A percentile compares a stretch with the other conserved stretches of the same genome.
phyloP scores from a whole-genome alignment of 129 eudicot genomes.

The Lactuca saligna region DNA sequence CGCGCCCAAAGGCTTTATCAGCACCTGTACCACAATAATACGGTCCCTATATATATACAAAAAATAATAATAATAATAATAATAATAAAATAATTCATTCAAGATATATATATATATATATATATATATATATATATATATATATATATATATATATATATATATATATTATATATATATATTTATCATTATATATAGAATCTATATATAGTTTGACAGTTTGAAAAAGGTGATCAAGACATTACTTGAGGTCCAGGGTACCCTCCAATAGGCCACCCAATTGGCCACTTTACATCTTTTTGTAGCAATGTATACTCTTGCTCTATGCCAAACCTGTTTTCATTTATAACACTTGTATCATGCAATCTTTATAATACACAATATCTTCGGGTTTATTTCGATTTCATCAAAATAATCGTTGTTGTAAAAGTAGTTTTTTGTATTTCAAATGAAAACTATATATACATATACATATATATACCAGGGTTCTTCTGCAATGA shows the following conservation, averaged over 20 bases:
- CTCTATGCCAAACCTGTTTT: constrained; percentile 74
- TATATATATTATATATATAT: too few species aligned
- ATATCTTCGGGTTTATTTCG: background rate
- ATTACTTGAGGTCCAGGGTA: constrained; percentile 69
- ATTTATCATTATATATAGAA: background rate
- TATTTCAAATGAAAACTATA: background rate
- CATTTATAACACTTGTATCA: background rate
- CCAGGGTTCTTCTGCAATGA: constrained; percentile 73
- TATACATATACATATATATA: constrained; percentile 27
- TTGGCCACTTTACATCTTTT: constrained; percentile 71
- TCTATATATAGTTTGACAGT: background rate
- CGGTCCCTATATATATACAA: constrained; percentile 51
- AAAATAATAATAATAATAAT: too few species aligned
- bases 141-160: background rate
- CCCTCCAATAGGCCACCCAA: constrained; percentile 90
- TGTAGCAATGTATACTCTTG: constrained; percentile 77
- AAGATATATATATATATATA: background rate
- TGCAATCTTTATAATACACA: background rate
- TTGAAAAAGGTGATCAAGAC: background rate
- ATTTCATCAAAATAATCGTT: background rate
- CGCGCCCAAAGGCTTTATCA: constrained; percentile 81
- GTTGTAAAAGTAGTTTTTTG: background rate
- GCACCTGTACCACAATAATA: constrained; percentile 89
- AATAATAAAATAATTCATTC: background rate
- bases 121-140: background rate